Percentiles rank a stretch among this genome's conserved stretches.
Conservation (phyloP, 2,329 filamentous ascomycete species). For the Lasiodiplodia citricola region DNA sequence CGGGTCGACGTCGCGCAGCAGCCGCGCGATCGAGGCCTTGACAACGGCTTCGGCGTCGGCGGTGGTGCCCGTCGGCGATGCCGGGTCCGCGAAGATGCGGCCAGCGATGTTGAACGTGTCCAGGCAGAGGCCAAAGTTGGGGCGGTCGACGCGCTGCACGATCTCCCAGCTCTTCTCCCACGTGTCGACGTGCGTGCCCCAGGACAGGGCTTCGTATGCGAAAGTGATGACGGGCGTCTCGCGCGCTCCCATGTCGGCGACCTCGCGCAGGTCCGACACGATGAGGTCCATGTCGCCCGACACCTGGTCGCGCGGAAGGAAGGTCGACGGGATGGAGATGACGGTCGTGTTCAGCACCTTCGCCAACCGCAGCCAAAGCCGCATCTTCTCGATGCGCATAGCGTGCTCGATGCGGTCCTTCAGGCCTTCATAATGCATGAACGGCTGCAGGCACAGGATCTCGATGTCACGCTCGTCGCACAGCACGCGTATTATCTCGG, state of each 20-base stretch:
- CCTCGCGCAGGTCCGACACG: slow-evolving; percentile 64
- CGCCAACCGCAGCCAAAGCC: slow-evolving; percentile 72
- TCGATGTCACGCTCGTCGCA: slow-evolving; percentile 61
- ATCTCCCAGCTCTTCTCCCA: slow-evolving; percentile 78
- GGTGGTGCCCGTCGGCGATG: slow-evolving; percentile 57
- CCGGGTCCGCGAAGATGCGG: slow-evolving; percentile 72
- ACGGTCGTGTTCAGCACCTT: slow-evolving; percentile 69
- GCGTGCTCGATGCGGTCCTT: slow-evolving; percentile 65
- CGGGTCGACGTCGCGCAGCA: slow-evolving; percentile 63
- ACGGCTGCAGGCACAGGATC: slow-evolving; percentile 75
- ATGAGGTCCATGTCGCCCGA: slow-evolving; percentile 62
- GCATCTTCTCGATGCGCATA: slow-evolving; percentile 65
- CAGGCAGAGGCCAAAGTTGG: slow-evolving; percentile 77
- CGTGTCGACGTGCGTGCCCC: slow-evolving; percentile 70
- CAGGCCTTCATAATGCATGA: slow-evolving; percentile 78
- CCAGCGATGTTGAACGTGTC: slow-evolving; percentile 81
- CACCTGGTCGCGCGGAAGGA: slow-evolving; percentile 61
- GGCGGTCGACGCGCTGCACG: slow-evolving; percentile 66
- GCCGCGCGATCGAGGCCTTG: slow-evolving; percentile 57
- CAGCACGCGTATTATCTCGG: slow-evolving; percentile 61
- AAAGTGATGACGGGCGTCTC: slow-evolving; percentile 66
- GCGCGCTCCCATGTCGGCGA: slow-evolving; percentile 69
- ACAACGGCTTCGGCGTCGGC: slow-evolving; percentile 62
- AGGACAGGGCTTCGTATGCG: slow-evolving; percentile 75
- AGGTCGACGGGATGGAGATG: slow-evolving; percentile 76